Percentiles rank a stretch among this genome's conserved stretches.
These are phyloP conservation scores for Tylopilus sp. DNA, from an alignment of 768 basidiomycete genomes.

Conservation along the genomic window DNA sequence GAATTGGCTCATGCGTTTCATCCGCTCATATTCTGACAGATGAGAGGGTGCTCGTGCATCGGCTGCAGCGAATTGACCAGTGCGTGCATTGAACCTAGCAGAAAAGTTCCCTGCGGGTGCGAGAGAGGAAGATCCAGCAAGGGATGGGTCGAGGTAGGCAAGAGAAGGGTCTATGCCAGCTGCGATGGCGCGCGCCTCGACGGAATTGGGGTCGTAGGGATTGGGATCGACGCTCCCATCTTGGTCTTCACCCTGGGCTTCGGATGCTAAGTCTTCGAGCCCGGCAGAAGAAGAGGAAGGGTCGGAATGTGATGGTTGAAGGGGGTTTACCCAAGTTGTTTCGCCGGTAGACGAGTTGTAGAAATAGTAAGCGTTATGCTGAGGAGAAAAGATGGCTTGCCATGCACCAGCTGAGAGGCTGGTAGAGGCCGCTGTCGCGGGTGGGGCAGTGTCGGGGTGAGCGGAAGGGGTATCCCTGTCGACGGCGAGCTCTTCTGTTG, in stretches of 20 bases:
- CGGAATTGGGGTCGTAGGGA: constrained; percentile 38
- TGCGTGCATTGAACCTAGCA: constrained; percentile 80
- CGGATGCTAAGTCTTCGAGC: constrained; percentile 17
- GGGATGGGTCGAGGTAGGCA: constrained; percentile 75
- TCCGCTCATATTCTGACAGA: constrained; percentile 76
- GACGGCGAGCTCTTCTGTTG: constrained; percentile 1
- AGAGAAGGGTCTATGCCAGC: constrained; percentile 83
- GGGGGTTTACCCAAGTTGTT: constrained; percentile 83
- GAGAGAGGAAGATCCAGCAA: constrained; percentile 36
- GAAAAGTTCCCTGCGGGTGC: constrained; percentile 44
- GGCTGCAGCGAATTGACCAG: constrained; percentile 65
- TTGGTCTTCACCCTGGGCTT: constrained; percentile 24
- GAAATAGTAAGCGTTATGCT: constrained; percentile 83
- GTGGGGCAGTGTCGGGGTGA: constrained; percentile 3
- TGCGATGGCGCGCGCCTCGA: constrained; percentile 69
- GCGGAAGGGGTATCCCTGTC: constrained; percentile 1
- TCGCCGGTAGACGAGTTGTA: constrained; percentile 71
- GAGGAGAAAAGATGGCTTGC: constrained; percentile 80
- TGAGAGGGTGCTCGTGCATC: constrained; percentile 73
- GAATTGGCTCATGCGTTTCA: constrained; percentile 77
- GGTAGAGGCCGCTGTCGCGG: constrained; percentile 10
- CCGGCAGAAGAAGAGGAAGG: constrained; percentile 19
- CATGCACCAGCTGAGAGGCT: constrained; percentile 42
- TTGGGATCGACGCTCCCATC: constrained; percentile 8
- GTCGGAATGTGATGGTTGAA: constrained; percentile 39